Evolutionary conservation across 306 rosid genomes (phyloP).

Genomic region (Vigna reflexopilosa): DNA sequence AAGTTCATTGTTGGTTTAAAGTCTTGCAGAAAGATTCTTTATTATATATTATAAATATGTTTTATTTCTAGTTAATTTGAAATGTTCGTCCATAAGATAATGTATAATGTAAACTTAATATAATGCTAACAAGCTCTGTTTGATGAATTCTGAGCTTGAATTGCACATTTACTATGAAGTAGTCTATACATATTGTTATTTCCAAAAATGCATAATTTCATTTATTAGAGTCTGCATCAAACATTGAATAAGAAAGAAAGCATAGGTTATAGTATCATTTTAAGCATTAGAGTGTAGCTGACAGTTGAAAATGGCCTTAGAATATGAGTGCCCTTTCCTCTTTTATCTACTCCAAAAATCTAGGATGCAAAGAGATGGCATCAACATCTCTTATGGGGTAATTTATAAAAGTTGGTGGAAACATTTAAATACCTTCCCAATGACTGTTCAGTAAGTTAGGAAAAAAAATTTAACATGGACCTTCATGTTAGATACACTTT

Average conservation of each 20-base stretch:
- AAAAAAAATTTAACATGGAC: constrained; percentile 19
- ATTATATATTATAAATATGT: not conserved
- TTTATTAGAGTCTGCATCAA: not conserved
- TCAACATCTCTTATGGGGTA: not conserved
- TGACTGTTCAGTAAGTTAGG: constrained; percentile 28
- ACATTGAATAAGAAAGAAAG: not conserved
- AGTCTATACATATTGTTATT: no score
- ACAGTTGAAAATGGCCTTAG: not conserved
- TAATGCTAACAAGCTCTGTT: not conserved
- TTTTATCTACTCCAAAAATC: not conserved
- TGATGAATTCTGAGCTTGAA: not conserved
- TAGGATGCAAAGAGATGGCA: not conserved
- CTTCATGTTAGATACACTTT: constrained; percentile 20
- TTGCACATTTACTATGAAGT: no score
- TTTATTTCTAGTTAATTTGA: no score
- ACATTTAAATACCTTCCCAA: constrained; percentile 10
- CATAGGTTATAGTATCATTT: no score
- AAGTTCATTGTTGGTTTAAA: not conserved
- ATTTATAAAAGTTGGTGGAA: constrained; percentile 29
- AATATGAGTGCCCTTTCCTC: not conserved
- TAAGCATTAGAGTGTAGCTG: not conserved
- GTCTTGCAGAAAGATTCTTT: not conserved
- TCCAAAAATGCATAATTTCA: not conserved
- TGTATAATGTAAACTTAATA: not conserved
- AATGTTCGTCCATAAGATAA: not conserved